Conservation (phyloP, 805 yeast genomes). For the Jamesozyma gamospora region DNA sequence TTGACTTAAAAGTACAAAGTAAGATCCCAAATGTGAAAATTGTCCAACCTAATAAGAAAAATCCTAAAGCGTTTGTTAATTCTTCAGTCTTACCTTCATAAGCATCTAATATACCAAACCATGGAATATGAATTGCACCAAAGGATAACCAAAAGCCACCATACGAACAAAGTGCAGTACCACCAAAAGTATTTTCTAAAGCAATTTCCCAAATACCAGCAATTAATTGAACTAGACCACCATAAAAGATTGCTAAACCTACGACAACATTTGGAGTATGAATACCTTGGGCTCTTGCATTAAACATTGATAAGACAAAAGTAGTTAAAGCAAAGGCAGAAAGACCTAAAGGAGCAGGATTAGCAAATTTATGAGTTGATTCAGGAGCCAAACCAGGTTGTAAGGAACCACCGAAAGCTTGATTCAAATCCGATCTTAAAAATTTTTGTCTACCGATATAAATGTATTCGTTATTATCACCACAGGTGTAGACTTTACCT, state of each 20-base stretch:
- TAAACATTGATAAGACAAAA: constrained; percentile 46
- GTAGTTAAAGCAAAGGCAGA: constrained; percentile 55
- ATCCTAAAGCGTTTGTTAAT: constrained; percentile 44
- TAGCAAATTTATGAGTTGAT: constrained; percentile 50
- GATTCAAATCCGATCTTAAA: constrained; percentile 45
- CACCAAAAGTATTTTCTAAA: constrained; percentile 58
- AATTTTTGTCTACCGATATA: constrained; percentile 66
- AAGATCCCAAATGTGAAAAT: constrained; percentile 48
- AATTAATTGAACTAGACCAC: constrained; percentile 48
- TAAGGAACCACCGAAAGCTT: constrained; percentile 77
- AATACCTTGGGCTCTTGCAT: constrained; percentile 46
- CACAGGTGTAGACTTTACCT: constrained; percentile 28
- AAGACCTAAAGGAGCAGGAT: constrained; percentile 58
- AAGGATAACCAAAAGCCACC: constrained; percentile 67
- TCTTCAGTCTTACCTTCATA: constrained; percentile 32
- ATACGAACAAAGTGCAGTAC: constrained; percentile 49
- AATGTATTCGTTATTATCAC: constrained; percentile 51
- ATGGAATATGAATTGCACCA: constrained; percentile 47
- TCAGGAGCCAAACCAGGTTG: constrained; percentile 58
- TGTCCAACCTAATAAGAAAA: constrained; percentile 53
- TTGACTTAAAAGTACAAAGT: constrained; percentile 51
- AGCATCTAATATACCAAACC: constrained; percentile 51
- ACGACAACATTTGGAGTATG: constrained; percentile 43
- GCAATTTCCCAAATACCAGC: constrained; percentile 63
- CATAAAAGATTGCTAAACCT: constrained; percentile 51